Evolutionary conservation across 306 rosid species (phyloP).

Genomic region (Dryas alaskensis): DNA sequence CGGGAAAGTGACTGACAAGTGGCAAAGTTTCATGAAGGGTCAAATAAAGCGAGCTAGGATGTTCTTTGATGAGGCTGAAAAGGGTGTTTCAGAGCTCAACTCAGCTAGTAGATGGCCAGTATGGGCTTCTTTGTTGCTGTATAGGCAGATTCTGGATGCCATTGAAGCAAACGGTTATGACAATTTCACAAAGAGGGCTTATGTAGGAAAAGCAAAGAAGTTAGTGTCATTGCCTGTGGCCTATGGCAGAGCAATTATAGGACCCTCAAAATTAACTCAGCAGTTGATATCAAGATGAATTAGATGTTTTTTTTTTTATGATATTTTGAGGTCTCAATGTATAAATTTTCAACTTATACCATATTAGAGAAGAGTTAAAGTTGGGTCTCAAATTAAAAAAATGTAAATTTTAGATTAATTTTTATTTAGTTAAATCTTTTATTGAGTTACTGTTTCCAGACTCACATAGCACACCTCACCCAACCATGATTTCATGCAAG

Average conservation of each 20-base stretch:
- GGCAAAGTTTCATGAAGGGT: slow-evolving; percentile 85
- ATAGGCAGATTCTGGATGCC: slow-evolving; percentile 77
- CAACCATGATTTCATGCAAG: neutral
- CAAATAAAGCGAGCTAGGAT: slow-evolving; percentile 85
- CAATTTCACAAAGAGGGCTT: slow-evolving; percentile 86
- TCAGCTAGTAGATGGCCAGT: slow-evolving; percentile 97
- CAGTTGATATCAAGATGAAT: slow-evolving; percentile 40
- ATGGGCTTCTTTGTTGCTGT: slow-evolving; percentile 76
- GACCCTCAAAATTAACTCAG: slow-evolving; percentile 46
- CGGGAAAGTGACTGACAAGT: slow-evolving; percentile 72
- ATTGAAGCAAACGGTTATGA: slow-evolving; percentile 95
- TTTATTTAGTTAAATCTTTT: neutral
- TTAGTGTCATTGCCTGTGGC: slow-evolving; percentile 68
- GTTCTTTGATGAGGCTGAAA: slow-evolving; percentile 93
- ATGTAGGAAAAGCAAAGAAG: slow-evolving; percentile 73
- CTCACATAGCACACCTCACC: neutral
- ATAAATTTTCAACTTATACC: slow-evolving; percentile 27
- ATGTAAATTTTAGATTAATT: slow-evolving; percentile 16
- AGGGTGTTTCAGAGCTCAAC: slow-evolving; percentile 70
- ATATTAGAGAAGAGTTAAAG: slow-evolving; percentile 12
- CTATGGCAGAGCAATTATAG: slow-evolving; percentile 59
- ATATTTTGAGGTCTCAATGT: slow-evolving; percentile 10
- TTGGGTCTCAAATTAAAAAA: slow-evolving; percentile 9
- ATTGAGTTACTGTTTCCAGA: neutral
- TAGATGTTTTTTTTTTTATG: slow-evolving; percentile 2